Evolutionary conservation across 164 flowering plant genomes (phyloP).

Genomic region (Aristolochia contorta): DNA sequence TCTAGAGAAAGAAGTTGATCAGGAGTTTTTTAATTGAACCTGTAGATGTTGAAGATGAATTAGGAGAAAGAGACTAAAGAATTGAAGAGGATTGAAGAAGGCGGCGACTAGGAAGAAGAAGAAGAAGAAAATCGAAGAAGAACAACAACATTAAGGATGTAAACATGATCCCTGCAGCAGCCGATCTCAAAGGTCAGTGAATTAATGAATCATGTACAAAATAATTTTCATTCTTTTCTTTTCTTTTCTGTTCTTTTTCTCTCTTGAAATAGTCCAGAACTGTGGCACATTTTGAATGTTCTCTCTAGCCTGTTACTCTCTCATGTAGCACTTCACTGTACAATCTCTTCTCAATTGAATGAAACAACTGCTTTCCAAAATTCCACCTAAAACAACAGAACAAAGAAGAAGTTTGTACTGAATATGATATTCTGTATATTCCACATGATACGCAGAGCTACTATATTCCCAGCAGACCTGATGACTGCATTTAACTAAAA

Average conservation of each 20-base stretch:
- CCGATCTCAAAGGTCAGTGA: background rate
- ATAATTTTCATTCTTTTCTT: background rate
- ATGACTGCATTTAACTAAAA: too few species aligned
- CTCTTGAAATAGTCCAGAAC: background rate
- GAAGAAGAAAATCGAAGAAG: background rate
- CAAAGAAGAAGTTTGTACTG: too few species aligned
- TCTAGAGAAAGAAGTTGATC: background rate
- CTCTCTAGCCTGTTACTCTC: background rate
- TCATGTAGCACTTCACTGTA: background rate
- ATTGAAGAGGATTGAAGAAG: too few species aligned
- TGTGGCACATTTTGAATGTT: background rate
- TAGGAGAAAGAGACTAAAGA: background rate
- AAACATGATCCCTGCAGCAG: background rate
- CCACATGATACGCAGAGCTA: too few species aligned
- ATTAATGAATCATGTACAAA: slow-evolving; percentile 3
- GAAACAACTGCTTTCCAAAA: too few species aligned
- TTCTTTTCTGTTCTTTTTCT: background rate
- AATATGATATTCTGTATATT: too few species aligned
- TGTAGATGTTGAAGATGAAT: background rate
- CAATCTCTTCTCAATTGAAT: too few species aligned
- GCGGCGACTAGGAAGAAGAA: background rate
- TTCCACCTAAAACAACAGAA: too few species aligned
- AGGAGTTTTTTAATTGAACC: background rate
- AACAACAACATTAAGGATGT: too few species aligned
- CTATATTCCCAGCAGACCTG: too few species aligned